A percentile compares a stretch with the other conserved stretches of the same genome.
phyloP scores from a whole-genome alignment of 2,329 filamentous ascomycete species.

The Xylaria sp. region DNA sequence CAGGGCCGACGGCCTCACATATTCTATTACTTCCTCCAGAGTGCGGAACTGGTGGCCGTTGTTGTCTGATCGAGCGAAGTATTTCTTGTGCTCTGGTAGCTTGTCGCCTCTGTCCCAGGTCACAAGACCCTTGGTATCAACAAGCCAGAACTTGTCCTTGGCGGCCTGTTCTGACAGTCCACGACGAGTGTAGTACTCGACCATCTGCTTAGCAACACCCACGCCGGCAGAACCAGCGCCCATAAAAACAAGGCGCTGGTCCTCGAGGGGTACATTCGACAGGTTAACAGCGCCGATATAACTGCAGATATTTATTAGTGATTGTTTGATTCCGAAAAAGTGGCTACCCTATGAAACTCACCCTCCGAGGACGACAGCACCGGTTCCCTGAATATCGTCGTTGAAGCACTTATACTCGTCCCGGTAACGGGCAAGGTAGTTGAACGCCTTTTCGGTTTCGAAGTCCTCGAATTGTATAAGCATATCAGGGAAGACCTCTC shows the following conservation, averaged over 20 bases:
- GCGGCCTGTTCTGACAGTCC: slow-evolving; percentile 89
- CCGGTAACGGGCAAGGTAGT: slow-evolving; percentile 88
- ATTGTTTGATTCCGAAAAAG: background rate
- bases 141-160: slow-evolving; percentile 92
- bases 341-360: slow-evolving; percentile 45
- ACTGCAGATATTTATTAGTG: slow-evolving; percentile 35
- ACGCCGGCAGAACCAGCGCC: slow-evolving; percentile 95
- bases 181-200: slow-evolving; percentile 93
- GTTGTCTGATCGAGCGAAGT: slow-evolving; percentile 70
- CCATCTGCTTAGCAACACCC: slow-evolving; percentile 96
- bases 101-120: slow-evolving; percentile 92
- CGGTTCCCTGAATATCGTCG: slow-evolving; percentile 97
- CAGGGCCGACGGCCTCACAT: slow-evolving; percentile 92
- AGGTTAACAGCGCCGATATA: slow-evolving; percentile 79
- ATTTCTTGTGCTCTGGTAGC: slow-evolving; percentile 87
- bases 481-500: slow-evolving; percentile 71
- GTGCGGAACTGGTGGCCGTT: slow-evolving; percentile 74
- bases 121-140: slow-evolving; percentile 95
- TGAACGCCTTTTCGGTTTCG: slow-evolving; percentile 90
- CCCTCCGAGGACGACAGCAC: slow-evolving; percentile 90
- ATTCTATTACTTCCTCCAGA: slow-evolving; percentile 89
- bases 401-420: slow-evolving; percentile 95
- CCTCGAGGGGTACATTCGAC: slow-evolving; percentile 81
- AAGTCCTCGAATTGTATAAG: slow-evolving; percentile 96
- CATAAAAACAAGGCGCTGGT: slow-evolving; percentile 95